phyloP scores from a whole-genome alignment of 495 filamentous ascomycete genomes.

The Penicillium dipodomyicola region DNA sequence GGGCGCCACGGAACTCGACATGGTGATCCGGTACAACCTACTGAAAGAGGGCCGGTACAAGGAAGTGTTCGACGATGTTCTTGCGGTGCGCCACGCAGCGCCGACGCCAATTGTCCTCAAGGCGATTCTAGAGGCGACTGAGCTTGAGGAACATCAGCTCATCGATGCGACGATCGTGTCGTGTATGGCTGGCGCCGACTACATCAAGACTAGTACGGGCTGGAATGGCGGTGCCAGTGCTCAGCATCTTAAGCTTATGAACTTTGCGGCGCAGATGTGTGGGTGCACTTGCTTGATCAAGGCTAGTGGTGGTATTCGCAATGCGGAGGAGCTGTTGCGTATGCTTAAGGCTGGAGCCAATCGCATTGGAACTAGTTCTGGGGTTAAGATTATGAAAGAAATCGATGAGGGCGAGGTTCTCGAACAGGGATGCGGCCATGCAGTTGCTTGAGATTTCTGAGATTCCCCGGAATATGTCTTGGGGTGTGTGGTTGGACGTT shows the following conservation, averaged over 20 bases:
- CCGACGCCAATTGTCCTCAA: conserved; percentile 53
- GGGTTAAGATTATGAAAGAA: conserved; percentile 57
- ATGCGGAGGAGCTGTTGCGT: conserved; percentile 47
- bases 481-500: neutral
- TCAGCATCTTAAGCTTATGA: conserved; percentile 60
- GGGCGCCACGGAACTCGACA: conserved; percentile 64
- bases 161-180: conserved; percentile 59
- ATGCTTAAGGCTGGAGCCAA: conserved; percentile 66
- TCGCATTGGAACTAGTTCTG: conserved; percentile 61
- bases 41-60: conserved; percentile 51
- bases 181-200: conserved; percentile 60
- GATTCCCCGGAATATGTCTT: neutral
- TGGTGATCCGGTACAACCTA: conserved; percentile 61
- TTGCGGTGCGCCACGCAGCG: conserved; percentile 52
- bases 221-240: conserved; percentile 61
- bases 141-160: conserved; percentile 54
- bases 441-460: conserved; percentile 15
- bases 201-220: conserved; percentile 69
- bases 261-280: conserved; percentile 36
- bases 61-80: conserved; percentile 56
- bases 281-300: conserved; percentile 56
- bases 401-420: conserved; percentile 26
- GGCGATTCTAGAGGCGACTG: conserved; percentile 65
- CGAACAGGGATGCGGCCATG: conserved; percentile 21
- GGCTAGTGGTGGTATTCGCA: conserved; percentile 62